phyloP scores from a whole-genome alignment of 1,284 basidiomycete genomes.

The Marasmius oreades region DNA sequence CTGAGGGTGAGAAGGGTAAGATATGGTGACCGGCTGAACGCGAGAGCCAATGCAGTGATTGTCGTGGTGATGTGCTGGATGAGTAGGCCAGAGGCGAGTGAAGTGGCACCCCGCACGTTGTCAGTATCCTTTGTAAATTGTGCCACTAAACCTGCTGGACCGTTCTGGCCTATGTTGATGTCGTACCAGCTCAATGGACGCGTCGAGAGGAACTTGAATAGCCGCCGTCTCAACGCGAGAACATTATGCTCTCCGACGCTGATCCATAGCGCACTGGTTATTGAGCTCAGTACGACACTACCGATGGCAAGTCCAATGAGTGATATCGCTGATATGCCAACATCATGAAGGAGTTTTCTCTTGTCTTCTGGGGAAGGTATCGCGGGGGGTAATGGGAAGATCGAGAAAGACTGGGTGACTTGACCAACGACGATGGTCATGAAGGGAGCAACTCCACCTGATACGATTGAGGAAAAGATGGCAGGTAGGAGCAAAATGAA shows the following conservation, averaged over 20 bases:
- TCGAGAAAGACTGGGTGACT: conserved; percentile 78
- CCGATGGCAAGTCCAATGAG: conserved; percentile 72
- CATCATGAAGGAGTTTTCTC: conserved; percentile 51
- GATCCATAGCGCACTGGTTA: conserved; percentile 83
- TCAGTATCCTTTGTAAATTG: conserved; percentile 78
- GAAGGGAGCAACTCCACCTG: conserved; percentile 83
- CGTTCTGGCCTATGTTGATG: conserved; percentile 49
- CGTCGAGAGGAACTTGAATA: conserved; percentile 68
- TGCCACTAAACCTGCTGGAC: conserved; percentile 46
- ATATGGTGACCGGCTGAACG: conserved; percentile 76
- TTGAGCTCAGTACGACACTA: conserved; percentile 69
- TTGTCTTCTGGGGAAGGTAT: conserved; percentile 45
- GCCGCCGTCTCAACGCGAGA: conserved; percentile 60
- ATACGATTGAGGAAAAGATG: conserved; percentile 59
- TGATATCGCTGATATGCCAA: conserved; percentile 63
- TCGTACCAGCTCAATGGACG: conserved; percentile 91
- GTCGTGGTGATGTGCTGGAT: conserved; percentile 82
- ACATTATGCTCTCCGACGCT: conserved; percentile 83
- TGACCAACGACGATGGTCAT: conserved; percentile 92
- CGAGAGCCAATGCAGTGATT: conserved; percentile 77
- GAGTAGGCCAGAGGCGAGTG: conserved; percentile 73
- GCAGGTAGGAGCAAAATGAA: conserved; percentile 71
- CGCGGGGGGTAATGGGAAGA: conserved; percentile 45
- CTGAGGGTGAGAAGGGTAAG: conserved; percentile 92
- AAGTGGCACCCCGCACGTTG: conserved; percentile 84